Evolutionary conservation across 2,329 filamentous ascomycete species (phyloP).

Genomic region (Colletotrichum noveboracense): DNA sequence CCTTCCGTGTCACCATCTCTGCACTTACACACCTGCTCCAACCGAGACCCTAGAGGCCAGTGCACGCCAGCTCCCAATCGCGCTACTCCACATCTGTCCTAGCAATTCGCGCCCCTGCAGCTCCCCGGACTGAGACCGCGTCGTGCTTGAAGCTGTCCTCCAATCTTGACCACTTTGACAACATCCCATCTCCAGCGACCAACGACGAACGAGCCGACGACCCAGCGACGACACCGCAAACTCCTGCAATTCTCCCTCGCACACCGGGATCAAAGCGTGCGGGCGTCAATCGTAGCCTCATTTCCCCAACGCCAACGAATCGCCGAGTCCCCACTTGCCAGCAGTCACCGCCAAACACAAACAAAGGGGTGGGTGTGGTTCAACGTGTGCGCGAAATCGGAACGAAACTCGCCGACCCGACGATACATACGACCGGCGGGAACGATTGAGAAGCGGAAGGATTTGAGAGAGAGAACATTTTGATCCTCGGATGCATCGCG

Average conservation of each 20-base stretch:
- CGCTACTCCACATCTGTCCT: constrained; percentile 18
- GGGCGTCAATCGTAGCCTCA: background rate
- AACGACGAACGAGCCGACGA: constrained; percentile 7
- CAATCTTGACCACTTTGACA: constrained; percentile 15
- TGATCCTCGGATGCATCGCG: constrained; percentile 17
- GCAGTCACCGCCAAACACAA: constrained; percentile 19
- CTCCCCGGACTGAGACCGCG: constrained; percentile 22
- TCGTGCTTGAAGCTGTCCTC: constrained; percentile 24
- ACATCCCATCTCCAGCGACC: background rate
- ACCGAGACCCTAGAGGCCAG: constrained; percentile 7
- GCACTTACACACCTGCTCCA: constrained; percentile 1
- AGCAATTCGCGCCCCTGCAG: constrained; percentile 24
- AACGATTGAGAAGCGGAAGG: background rate
- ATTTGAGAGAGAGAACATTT: background rate
- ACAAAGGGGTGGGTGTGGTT: constrained; percentile 10
- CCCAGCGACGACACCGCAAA: background rate
- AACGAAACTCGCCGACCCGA: background rate
- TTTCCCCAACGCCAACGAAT: background rate
- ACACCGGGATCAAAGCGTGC: background rate
- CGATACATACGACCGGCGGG: background rate
- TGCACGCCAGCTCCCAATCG: constrained; percentile 5
- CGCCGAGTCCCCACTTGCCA: background rate
- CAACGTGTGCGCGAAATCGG: background rate
- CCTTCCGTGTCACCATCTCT: background rate
- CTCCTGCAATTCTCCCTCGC: background rate